These are phyloP conservation scores for Pestalotiopsis sp. DNA, from an alignment of 2,329 filamentous ascomycete genomes.

Conservation along the genomic window DNA sequence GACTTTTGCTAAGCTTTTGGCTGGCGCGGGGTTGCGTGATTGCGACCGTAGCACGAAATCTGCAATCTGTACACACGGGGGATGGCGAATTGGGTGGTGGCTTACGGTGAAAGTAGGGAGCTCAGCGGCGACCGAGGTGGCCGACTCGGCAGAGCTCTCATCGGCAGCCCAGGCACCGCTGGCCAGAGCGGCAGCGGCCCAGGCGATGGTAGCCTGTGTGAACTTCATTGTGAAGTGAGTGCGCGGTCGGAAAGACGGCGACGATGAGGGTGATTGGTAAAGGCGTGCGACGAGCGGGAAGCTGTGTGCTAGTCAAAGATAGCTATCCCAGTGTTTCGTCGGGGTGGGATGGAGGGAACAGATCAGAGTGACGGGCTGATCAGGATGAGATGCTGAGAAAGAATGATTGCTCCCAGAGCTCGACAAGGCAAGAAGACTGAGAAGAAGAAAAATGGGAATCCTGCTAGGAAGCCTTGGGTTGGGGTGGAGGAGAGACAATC, in stretches of 20 bases:
- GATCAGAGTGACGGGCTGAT: slow-evolving; percentile 6
- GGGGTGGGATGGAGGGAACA: not conserved
- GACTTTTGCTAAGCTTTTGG: not conserved
- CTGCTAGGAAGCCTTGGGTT: slow-evolving; percentile 23
- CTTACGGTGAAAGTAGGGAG: slow-evolving; percentile 89
- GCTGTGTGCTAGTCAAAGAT: slow-evolving; percentile 14
- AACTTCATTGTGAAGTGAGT: slow-evolving; percentile 72
- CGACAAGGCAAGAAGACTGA: slow-evolving; percentile 4
- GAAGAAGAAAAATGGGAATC: slow-evolving; percentile 29
- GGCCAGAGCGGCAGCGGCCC: slow-evolving; percentile 74
- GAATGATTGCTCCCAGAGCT: slow-evolving; percentile 42
- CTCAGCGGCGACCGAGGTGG: slow-evolving; percentile 62
- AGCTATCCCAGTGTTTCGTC: slow-evolving; percentile 8
- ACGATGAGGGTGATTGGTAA: slow-evolving; percentile 5
- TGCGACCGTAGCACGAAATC: not conserved
- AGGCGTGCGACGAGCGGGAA: slow-evolving; percentile 1
- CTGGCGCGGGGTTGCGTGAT: not conserved
- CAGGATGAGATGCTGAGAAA: slow-evolving; percentile 26
- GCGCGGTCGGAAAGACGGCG: slow-evolving; percentile 13
- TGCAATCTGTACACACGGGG: not conserved
- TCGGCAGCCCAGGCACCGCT: slow-evolving; percentile 72
- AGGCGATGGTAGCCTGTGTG: slow-evolving; percentile 75
- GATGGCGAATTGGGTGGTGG: slow-evolving; percentile 24
- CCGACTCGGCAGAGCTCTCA: slow-evolving; percentile 52
- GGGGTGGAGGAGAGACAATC: slow-evolving; percentile 11